Evolutionary conservation across 106 monocot genomes (phyloP), one percentile per base, ranked within the genome.

Genomic region (Phalaenopsis aphrodite): DNA sequence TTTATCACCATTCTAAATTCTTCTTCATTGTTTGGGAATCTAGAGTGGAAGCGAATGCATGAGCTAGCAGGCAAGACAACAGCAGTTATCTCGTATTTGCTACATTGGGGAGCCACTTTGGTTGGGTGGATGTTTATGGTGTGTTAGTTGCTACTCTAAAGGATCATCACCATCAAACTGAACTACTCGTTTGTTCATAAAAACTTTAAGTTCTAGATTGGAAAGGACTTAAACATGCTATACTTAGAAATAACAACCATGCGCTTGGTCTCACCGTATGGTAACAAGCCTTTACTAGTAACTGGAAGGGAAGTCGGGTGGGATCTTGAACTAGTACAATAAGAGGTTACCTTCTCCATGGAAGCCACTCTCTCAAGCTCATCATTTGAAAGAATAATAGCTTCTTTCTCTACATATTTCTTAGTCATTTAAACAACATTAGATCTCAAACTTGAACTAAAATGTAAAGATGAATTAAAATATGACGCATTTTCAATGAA

Each of bases 351-450:
- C 66, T 78, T 52, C 18, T 82, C 43, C 41, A 55, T 39, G 47
- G 66, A 81, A n/a, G 64, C 24, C 37, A 39, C 4, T 19, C 78
- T 78, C 81, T 85, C 85, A 38, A 36, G 47, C 78, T 92, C 92
- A 84, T 89, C 87, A 80, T 95, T 92, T 21, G 92, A 95, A 77
- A 91, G 81, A 84, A 89, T 71, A 89, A 90, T 64, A 39, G 89
- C 61, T 55, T 76, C 78, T 71, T 83, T 71, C 36, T 78, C 69
- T 43, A 42, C n/a, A 36, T 21, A 49, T 42, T 41, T 78, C 14
- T 72, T 68, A 24, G 79, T 46, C 52, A 78, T 30, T 37, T 68
- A 17, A 64, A 18, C 42, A 39, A 36, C 69, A 78, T 75, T 78
- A 49, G 55, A 30, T 30, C 30, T 30, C 30, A 30, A 37, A 67